Base-by-base conservation (phyloP, 352 stramenopile species). In the Pythium folliculosum region DNA sequence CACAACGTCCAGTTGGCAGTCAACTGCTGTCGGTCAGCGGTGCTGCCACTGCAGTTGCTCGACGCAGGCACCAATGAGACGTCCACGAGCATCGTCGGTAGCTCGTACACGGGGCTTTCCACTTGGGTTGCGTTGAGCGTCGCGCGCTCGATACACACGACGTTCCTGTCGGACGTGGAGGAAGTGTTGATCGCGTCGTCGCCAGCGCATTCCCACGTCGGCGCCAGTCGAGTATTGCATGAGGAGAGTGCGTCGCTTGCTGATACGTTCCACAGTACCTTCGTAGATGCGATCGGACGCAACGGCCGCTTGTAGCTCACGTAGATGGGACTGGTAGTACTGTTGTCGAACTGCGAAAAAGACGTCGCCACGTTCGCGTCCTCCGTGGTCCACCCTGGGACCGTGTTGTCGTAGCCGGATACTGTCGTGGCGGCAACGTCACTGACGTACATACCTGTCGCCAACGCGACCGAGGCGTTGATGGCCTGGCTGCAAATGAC, bases 371-470 rank as follows among this genome's bases (percentile, higher is more conserved):
- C 27, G 23, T 38, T 27, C 12, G 40, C 44, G 21, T 9, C n/a
- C n/a, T 58, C 40, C 3, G 57, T 66, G 13, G 22, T 40, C 65
- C 65, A 71, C 0, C 65, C 65, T 6, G 48, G 37, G 0, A 66
- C 43, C 1, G 48, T 23, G 27, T 40, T 35, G 40, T 45, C 56
- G 25, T 56, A 61, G 5, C 12, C 50, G 1, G 9, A 16, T 21
- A 62, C 57, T 3, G 25, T 9, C 19, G 49, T 47, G 1, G 37
- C 32, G 19, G 57, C 40, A 19, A 71, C 22, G 22, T 66, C 50
- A 35, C 65, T 71, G 4, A 71, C 43, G 57, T 63, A 71, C 57
- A 51, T 62, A 21, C 57, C 56, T 19, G 35, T 61, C 0, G 14
- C 30, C 1, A 71, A 6, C 6, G 65, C 65, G 19, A 55, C 22